Conservation (phyloP, 2,329 filamentous ascomycete genomes). For the Alternaria sp. region DNA sequence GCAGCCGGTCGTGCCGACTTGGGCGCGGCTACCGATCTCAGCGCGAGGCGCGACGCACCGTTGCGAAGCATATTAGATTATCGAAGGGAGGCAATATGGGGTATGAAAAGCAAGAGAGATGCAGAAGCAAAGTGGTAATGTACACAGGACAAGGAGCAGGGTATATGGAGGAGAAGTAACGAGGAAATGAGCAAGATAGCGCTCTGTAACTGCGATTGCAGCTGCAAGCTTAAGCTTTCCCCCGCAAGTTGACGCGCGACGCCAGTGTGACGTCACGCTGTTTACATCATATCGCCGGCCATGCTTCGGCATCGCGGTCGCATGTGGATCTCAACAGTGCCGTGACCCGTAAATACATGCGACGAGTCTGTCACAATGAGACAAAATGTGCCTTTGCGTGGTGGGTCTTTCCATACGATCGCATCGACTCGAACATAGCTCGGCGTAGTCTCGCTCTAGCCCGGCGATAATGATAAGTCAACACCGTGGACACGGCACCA, state of each 20-base stretch:
- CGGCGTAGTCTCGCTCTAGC: not conserved
- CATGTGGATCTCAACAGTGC: slow-evolving; percentile 12
- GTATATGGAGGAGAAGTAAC: slow-evolving; percentile 18
- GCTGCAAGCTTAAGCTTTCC: slow-evolving; percentile 8
- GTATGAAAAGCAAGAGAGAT: not conserved
- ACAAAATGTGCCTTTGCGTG: not conserved
- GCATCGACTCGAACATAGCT: not conserved
- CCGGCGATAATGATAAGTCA: not conserved
- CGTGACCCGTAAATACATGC: slow-evolving; percentile 6
- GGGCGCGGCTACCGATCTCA: slow-evolving; percentile 49
- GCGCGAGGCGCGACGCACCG: slow-evolving; percentile 53
- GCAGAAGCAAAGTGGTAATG: not conserved
- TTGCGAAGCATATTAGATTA: slow-evolving; percentile 54
- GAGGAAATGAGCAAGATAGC: not conserved
- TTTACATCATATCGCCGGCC: slow-evolving; percentile 16
- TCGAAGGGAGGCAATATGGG: not conserved
- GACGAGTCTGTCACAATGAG: slow-evolving; percentile 1
- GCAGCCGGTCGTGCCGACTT: slow-evolving; percentile 41
- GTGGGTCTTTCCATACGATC: not conserved
- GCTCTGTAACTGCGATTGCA: slow-evolving; percentile 3
- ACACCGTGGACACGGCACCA: no score
- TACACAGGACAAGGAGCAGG: not conserved
- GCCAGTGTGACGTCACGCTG: slow-evolving; percentile 16
- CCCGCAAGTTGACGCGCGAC: slow-evolving; percentile 19
- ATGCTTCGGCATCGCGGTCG: slow-evolving; percentile 13